Percentiles rank a stretch among this genome's conserved stretches.
These are phyloP conservation scores for Fusarium siculi DNA, from an alignment of 2,329 filamentous ascomycete species.

Conservation along the genomic window DNA sequence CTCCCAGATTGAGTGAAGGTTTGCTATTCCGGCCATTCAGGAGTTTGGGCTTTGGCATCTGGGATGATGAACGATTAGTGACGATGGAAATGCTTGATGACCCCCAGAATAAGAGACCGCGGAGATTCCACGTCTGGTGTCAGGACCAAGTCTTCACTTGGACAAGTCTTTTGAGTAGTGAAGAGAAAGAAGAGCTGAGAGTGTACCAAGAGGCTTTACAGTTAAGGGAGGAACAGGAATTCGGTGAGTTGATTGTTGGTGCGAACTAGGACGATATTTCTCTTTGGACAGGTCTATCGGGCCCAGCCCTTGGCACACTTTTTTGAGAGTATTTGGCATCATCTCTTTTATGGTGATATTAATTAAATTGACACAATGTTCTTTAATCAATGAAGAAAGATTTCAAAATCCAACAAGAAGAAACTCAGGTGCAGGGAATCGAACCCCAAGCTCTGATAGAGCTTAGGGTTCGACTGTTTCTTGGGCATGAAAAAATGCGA, in stretches of 20 bases:
- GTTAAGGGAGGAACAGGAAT: neutral
- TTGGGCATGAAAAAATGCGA: neutral
- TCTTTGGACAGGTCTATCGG: neutral
- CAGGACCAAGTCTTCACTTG: slow-evolving; percentile 33
- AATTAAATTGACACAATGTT: neutral
- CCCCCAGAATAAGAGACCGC: neutral
- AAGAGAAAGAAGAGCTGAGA: slow-evolving; percentile 9
- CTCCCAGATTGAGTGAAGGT: slow-evolving; percentile 5
- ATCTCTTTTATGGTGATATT: accelerated
- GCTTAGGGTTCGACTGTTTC: neutral
- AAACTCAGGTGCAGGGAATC: neutral
- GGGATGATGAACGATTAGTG: slow-evolving; percentile 27
- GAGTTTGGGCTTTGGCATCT: slow-evolving; percentile 15
- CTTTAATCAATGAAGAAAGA: accelerated
- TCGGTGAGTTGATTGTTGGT: neutral
- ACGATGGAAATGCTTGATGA: slow-evolving; percentile 30
- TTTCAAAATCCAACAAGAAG: neutral
- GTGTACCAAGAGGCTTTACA: neutral
- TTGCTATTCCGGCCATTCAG: slow-evolving; percentile 25
- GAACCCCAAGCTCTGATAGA: neutral
- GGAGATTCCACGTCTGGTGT: slow-evolving; percentile 14
- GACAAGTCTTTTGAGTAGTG: slow-evolving; percentile 15
- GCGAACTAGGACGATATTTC: neutral
- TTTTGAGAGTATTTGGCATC: neutral
- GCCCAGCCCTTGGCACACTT: neutral